A percentile compares a stretch with the other conserved stretches of the same genome.
Conservation (phyloP, 2,329 filamentous ascomycete species). For the Diaporthe velutina region DNA sequence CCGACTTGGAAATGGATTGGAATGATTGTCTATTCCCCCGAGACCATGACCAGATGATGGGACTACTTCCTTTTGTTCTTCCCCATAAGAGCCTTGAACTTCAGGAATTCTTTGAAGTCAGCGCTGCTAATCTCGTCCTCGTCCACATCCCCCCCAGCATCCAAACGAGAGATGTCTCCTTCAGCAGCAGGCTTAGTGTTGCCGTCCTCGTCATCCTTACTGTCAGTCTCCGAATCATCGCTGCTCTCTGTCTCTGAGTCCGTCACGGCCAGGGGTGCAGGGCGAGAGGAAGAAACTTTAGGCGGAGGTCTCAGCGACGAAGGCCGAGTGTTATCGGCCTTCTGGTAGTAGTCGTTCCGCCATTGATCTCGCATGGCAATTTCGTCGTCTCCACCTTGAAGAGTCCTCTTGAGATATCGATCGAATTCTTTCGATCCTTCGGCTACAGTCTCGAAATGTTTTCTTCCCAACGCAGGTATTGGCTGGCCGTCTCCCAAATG, state of each 20-base stretch:
- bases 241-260: slow-evolving; percentile 11
- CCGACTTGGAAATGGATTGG: not conserved
- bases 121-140: slow-evolving; percentile 10
- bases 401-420: slow-evolving; percentile 7
- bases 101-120: not conserved
- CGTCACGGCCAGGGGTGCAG: not conserved
- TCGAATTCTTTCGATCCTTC: slow-evolving; percentile 30
- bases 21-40: not conserved
- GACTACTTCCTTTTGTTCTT: not conserved
- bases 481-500: not conserved
- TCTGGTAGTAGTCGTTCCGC: slow-evolving; percentile 19
- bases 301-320: slow-evolving; percentile 5
- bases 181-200: not conserved
- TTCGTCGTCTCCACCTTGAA: slow-evolving; percentile 22
- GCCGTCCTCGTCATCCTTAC: not conserved
- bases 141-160: not conserved
- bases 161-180: not conserved
- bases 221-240: slow-evolving; percentile 6
- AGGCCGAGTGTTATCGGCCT: not conserved
- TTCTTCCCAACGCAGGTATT: slow-evolving; percentile 3
- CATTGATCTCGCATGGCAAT: slow-evolving; percentile 25
- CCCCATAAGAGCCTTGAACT: not conserved
- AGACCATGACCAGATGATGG: no score
- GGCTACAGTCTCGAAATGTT: slow-evolving; percentile 12
- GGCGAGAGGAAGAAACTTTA: not conserved